phyloP scores from a whole-genome alignment of 2,329 filamentous ascomycete genomes.

The Pseudocercospora vitis region DNA sequence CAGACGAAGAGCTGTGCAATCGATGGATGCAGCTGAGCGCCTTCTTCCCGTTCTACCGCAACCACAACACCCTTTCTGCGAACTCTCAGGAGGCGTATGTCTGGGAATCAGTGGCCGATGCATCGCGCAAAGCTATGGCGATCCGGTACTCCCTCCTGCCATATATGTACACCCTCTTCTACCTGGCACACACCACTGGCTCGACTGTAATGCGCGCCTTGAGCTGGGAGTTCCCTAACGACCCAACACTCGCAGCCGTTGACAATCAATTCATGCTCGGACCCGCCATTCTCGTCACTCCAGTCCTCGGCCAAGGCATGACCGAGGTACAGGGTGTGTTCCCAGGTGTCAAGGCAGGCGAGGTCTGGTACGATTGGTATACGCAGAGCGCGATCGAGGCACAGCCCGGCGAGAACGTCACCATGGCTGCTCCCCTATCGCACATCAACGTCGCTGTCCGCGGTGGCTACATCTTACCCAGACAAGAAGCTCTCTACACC shows the following conservation, averaged over 20 bases:
- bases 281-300: slow-evolving; percentile 63
- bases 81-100: slow-evolving; percentile 69
- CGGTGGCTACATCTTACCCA: slow-evolving; percentile 66
- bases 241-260: slow-evolving; percentile 64
- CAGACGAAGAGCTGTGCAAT: slow-evolving; percentile 68
- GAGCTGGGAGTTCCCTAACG: slow-evolving; percentile 71
- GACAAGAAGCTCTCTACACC: slow-evolving; percentile 67
- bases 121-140: slow-evolving; percentile 65
- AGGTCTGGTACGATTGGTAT: slow-evolving; percentile 79
- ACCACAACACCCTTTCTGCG: slow-evolving; percentile 67
- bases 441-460: slow-evolving; percentile 72
- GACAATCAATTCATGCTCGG: slow-evolving; percentile 74
- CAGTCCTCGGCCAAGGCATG: slow-evolving; percentile 64
- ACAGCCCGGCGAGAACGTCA: slow-evolving; percentile 57
- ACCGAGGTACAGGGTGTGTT: slow-evolving; percentile 67
- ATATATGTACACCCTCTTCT: slow-evolving; percentile 74
- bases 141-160: slow-evolving; percentile 71
- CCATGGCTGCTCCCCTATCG: slow-evolving; percentile 60
- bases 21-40: slow-evolving; percentile 72
- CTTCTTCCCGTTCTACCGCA: slow-evolving; percentile 77
- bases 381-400: slow-evolving; percentile 59
- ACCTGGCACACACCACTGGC: slow-evolving; percentile 64
- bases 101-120: slow-evolving; percentile 66
- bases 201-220: slow-evolving; percentile 71
- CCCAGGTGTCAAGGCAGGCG: slow-evolving; percentile 60